These are phyloP conservation scores for Colletotrichum orbiculare DNA, from an alignment of 2,329 filamentous ascomycete genomes.

Conservation along the genomic window DNA sequence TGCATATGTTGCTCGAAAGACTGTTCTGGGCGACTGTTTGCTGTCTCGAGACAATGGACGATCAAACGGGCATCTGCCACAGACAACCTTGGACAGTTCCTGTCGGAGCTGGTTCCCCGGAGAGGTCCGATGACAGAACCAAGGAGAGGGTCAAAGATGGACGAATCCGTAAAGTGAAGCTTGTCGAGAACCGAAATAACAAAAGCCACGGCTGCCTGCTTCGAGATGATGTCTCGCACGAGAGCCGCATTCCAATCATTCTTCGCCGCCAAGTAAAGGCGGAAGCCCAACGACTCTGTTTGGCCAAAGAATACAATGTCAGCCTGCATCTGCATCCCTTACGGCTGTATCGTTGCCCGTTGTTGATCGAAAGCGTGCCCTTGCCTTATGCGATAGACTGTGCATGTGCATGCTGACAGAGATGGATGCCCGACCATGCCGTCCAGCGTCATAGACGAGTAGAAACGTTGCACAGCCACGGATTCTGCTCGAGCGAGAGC, in stretches of 20 bases:
- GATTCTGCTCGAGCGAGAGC: slow-evolving; percentile 23
- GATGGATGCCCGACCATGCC: slow-evolving; percentile 6
- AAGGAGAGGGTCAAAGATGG: not conserved
- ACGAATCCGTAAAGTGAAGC: not conserved
- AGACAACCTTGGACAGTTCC: slow-evolving; percentile 26
- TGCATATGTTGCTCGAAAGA: not conserved
- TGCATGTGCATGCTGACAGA: slow-evolving; percentile 10
- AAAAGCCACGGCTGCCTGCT: no score
- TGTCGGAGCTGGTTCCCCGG: not conserved
- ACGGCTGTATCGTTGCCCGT: not conserved
- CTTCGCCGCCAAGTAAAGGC: no score
- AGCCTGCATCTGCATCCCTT: no score
- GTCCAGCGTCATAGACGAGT: slow-evolving; percentile 19
- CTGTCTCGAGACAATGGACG: slow-evolving; percentile 23
- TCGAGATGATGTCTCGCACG: not conserved
- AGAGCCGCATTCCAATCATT: not conserved
- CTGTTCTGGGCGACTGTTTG: slow-evolving; percentile 8
- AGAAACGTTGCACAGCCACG: slow-evolving; percentile 35
- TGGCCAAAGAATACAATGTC: no score
- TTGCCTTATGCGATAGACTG: not conserved
- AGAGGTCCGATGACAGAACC: slow-evolving; percentile 12
- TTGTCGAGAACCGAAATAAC: not conserved
- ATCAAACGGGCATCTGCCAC: slow-evolving; percentile 32
- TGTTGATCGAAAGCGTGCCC: not conserved
- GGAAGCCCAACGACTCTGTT: no score